Base-by-base conservation (phyloP, 768 basidiomycete species). In the Mycena kentingensis region DNA sequence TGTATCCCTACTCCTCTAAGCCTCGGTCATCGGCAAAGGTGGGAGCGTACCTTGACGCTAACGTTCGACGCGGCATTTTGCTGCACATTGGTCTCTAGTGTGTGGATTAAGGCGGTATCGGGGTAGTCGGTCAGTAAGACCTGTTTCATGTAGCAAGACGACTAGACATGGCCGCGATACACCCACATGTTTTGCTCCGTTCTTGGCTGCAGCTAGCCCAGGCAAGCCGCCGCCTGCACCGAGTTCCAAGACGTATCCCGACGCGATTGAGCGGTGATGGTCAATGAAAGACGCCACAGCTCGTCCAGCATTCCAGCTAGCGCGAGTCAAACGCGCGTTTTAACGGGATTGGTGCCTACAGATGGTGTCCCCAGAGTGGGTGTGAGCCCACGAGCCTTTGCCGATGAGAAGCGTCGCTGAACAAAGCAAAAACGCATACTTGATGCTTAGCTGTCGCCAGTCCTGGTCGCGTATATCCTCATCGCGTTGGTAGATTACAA, bases 151-250 rank as follows among this genome's bases (percentile, higher is more conserved):
- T n/a, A n/a, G n/a, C n/a, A n/a, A n/a, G n/a, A n/a, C n/a, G n/a
- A n/a, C n/a, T n/a, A n/a, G n/a, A n/a, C n/a, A n/a, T n/a, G n/a
- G n/a, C n/a, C n/a, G n/a, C n/a, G n/a, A 18, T 4, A 34, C 2
- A 62, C 74, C n/a, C 18, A 90, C 93, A 64, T 80, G 81, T 34
- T 67, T 63, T 0, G 93, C 93, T 0, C 86, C 88, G 52, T 84
- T 85, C 34, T 85, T 79, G 0, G 78, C 82, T 0, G 86, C 74
- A 2, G 95, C 80, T 6, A 99, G 75, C 3, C 89, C 84, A 0
- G 97, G 97, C 5, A 98, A 73, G 2, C 86, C 96, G 1, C 92
- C 95, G 0, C 94, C 97, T 0, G 97, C 97, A 0, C 97, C 97
- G 0, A 98, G 81, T 67, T 99, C 97, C 1, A 98, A 74, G 0